Evolutionary conservation across 768 basidiomycete species (phyloP).

Genomic region (Hygrocybe coccinea): DNA sequence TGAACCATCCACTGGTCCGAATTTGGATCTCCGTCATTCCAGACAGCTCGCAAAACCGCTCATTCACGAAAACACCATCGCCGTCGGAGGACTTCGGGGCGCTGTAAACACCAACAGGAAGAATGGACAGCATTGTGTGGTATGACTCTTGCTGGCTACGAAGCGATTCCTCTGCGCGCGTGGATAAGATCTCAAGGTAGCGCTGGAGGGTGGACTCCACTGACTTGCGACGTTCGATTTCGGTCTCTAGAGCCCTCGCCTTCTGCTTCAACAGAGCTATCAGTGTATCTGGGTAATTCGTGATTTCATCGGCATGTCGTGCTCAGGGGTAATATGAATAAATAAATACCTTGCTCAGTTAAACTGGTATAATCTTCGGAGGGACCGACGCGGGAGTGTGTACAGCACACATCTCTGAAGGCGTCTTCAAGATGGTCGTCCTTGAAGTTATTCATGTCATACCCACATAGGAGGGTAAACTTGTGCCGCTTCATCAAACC

Average conservation of each 20-base stretch:
- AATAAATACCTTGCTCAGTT: not conserved
- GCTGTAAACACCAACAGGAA: slow-evolving; percentile 7
- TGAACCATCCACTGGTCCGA: not conserved
- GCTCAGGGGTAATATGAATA: too few species aligned
- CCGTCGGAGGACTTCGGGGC: not conserved
- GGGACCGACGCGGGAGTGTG: slow-evolving; percentile 5
- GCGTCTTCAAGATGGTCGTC: not conserved
- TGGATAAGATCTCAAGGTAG: slow-evolving; percentile 5
- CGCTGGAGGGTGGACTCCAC: slow-evolving; percentile 2
- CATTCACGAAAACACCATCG: slow-evolving; percentile 2
- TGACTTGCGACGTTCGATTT: slow-evolving; percentile 5
- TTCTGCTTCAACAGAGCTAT: slow-evolving; percentile 8
- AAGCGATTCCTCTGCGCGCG: slow-evolving; percentile 6
- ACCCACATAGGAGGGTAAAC: slow-evolving; percentile 5
- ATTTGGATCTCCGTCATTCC: not conserved
- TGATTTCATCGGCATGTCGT: not conserved
- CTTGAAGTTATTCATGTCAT: slow-evolving; percentile 8
- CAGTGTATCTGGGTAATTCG: not conserved
- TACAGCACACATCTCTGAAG: slow-evolving; percentile 4
- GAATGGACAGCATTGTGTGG: not conserved
- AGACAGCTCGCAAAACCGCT: slow-evolving; percentile 7
- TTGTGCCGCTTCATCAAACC: slow-evolving; percentile 2
- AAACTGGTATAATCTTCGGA: not conserved
- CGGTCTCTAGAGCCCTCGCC: slow-evolving; percentile 1
- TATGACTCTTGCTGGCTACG: slow-evolving; percentile 7